Evolutionary conservation across 1,139 yeast species (phyloP).

Genomic region (Hanseniaspora gamundiae): DNA sequence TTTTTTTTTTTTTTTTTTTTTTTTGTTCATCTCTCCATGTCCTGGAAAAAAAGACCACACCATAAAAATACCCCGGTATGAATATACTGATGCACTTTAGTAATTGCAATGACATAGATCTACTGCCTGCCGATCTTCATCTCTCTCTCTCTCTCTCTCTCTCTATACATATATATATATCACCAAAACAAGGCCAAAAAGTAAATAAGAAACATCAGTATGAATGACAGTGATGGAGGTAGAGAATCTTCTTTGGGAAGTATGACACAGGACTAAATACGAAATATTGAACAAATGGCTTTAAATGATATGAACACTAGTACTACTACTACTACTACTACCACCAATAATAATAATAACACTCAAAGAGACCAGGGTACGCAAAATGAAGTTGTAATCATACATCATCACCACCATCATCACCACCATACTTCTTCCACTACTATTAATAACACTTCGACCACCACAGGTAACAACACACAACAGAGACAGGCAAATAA

Average conservation of each 20-base stretch:
- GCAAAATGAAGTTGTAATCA: conserved; percentile 2
- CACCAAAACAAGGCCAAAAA: background rate
- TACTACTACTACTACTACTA: background rate
- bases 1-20: too few species aligned
- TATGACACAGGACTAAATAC: background rate
- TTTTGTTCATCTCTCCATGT: too few species aligned
- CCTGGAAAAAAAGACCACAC: too few species aligned
- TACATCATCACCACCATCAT: conserved; percentile 15
- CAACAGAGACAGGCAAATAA: conserved; percentile 2
- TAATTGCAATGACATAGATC: too few species aligned
- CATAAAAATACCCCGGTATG: too few species aligned
- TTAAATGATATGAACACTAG: background rate
- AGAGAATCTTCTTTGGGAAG: background rate
- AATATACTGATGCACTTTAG: too few species aligned
- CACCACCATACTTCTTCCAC: conserved; percentile 7
- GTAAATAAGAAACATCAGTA: background rate
- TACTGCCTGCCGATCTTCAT: too few species aligned
- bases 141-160: too few species aligned
- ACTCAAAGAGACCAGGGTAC: background rate
- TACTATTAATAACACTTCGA: background rate
- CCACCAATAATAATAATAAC: conserved; percentile 1
- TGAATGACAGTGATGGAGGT: background rate
- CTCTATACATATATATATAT: too few species aligned
- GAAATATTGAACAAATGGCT: background rate
- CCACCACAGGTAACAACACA: too few species aligned